phyloP scores from a whole-genome alignment of 257 asterid species.

The Fraxinus quadrangulata region DNA sequence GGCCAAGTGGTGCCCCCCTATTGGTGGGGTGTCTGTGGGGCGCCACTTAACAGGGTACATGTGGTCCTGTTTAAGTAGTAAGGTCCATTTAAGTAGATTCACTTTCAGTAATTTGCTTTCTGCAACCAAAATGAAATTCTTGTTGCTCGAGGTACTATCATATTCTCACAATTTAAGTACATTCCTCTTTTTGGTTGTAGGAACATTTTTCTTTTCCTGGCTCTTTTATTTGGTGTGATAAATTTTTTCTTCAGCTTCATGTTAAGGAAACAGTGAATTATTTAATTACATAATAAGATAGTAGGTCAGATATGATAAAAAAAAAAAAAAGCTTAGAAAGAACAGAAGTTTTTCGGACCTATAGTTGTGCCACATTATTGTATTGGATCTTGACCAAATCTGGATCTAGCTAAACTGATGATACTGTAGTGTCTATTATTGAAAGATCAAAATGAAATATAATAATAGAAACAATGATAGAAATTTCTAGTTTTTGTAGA shows the following conservation, averaged over 20 bases:
- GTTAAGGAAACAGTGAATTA: background rate
- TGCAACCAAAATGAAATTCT: no score
- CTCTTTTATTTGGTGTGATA: background rate
- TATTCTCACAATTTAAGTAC: no score
- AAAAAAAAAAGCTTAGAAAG: background rate
- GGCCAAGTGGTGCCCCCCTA: no score
- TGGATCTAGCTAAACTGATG: constrained; percentile 9
- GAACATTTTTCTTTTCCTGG: background rate
- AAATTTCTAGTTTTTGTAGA: no score
- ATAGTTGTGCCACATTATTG: background rate
- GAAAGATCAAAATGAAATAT: no score
- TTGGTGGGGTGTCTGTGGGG: no score
- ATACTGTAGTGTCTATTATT: background rate
- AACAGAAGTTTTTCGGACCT: background rate
- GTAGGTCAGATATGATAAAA: background rate
- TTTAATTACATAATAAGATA: constrained; percentile 7
- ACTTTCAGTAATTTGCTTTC: background rate
- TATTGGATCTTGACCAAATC: constrained; percentile 1
- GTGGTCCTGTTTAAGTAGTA: no score
- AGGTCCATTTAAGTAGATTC: background rate
- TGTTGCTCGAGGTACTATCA: background rate
- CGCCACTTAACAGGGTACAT: no score
- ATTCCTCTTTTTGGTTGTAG: background rate
- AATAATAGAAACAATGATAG: no score
- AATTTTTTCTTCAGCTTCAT: background rate